phyloP scores from a whole-genome alignment of 768 basidiomycete genomes.

The Mycena kentingensis region DNA sequence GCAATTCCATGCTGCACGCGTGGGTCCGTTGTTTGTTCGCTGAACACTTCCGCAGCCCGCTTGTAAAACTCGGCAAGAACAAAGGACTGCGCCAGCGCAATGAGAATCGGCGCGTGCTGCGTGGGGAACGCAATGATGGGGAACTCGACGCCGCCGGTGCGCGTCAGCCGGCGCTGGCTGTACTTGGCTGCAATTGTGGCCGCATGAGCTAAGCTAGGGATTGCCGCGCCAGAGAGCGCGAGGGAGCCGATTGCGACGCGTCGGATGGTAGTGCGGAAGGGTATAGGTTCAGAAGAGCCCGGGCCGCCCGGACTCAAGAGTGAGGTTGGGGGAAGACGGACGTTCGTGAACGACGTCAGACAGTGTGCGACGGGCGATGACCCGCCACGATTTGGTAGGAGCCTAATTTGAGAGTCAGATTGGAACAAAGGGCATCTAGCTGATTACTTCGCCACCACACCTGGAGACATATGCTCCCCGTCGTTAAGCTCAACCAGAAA shows the following conservation, averaged over 20 bases:
- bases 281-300: too few relatives aligned
- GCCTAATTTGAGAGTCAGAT: conserved; percentile 2
- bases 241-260: conserved; percentile 37
- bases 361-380: conserved; percentile 36
- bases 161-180: conserved; percentile 32
- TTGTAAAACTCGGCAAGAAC: conserved; percentile 38
- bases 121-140: conserved; percentile 43
- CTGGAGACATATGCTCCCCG: conserved; percentile 32
- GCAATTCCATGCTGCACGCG: conserved; percentile 27
- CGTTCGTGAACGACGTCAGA: conserved; percentile 39
- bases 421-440: neutral
- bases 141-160: conserved; percentile 17
- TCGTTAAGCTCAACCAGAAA: conserved; percentile 38
- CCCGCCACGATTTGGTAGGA: conserved; percentile 30
- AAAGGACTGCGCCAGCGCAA: conserved; percentile 35
- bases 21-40: conserved; percentile 19
- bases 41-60: conserved; percentile 29
- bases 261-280: conserved; percentile 32
- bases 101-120: conserved; percentile 42
- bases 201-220: conserved; percentile 28
- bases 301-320: conserved; percentile 27
- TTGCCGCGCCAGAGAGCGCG: conserved; percentile 25
- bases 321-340: conserved; percentile 33
- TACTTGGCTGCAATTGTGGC: conserved; percentile 33
- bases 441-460: conserved; percentile 33